Evolutionary conservation across 2,329 filamentous ascomycete genomes (phyloP), one percentile per base, ranked within the genome.

Genomic region (Colletotrichum sp.): DNA sequence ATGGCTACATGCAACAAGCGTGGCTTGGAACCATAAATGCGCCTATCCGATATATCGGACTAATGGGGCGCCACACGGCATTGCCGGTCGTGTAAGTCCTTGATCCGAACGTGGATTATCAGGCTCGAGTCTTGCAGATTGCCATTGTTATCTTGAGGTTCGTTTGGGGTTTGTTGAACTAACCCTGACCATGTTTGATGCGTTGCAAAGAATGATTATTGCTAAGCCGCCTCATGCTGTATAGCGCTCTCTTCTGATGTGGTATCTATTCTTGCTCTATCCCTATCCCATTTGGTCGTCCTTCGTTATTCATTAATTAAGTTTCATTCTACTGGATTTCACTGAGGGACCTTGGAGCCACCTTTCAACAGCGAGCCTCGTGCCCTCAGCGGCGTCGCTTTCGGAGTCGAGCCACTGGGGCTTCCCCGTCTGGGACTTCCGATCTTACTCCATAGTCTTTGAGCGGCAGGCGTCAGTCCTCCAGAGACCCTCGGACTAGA

Each of bases 381-480:
- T 6, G 84, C 82, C 61, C 82, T 84, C 80, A 83, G 82, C 1
- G 85, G 84, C 5, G 85, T 86, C 24, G 83, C 80, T 38, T 83
- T 81, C 2, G 82, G 81, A 74, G 87, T 85, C 4, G 85, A 82
- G 61, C 78, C 79, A 4, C 80, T 80, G 2, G 82, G 78, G 28
- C 80, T 83, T 67, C 82, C 83, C 8, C 88, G 85, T 7, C 87
- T 89, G 43, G 81, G 81, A 60, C 82, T 83, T 8, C 84, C 85
- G 76, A 95, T 91, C 82, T 89, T 92, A 78, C 89, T 92, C 87
- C 92, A 92, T 38, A 95, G 84, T 76, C 92, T 88, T 82, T 93
- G 91, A 4, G 93, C 95, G 16, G 95, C 95, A 6, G 95, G 95
- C 26, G 95, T 96, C 81, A 96, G 84, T 6, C 87, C 86, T 21